Conservation (phyloP, 306 rosid species). For the Datisca glomerata region DNA sequence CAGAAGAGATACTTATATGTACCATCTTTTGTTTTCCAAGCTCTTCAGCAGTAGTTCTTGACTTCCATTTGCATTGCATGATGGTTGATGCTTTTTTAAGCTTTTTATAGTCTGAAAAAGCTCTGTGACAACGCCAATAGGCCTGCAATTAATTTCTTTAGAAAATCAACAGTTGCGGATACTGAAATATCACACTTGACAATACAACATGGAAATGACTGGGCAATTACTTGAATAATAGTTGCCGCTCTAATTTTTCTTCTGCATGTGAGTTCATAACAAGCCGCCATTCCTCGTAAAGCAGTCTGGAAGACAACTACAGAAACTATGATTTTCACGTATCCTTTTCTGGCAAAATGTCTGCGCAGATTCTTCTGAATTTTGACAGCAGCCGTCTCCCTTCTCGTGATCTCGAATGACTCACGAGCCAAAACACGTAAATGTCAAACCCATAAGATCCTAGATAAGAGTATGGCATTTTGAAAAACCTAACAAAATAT, state of each 20-base stretch:
- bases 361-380: constrained; percentile 50
- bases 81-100: constrained; percentile 25
- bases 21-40: constrained; percentile 24
- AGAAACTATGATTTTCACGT: constrained; percentile 21
- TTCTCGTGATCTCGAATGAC: constrained; percentile 29
- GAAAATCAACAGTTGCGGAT: background rate
- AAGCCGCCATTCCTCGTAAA: constrained; percentile 41
- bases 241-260: constrained; percentile 26
- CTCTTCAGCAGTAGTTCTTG: constrained; percentile 16
- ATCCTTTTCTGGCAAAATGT: constrained; percentile 41
- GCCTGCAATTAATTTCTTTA: constrained; percentile 24
- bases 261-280: constrained; percentile 31
- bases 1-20: constrained; percentile 9
- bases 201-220: constrained; percentile 3
- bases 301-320: constrained; percentile 48
- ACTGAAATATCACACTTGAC: constrained; percentile 1
- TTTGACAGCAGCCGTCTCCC: constrained; percentile 40
- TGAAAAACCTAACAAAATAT: too few relatives aligned
- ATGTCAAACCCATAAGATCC: constrained; percentile 16
- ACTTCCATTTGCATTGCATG: constrained; percentile 20
- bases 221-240: constrained; percentile 43
- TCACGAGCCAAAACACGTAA: constrained; percentile 65
- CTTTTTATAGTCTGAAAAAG: constrained; percentile 30
- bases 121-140: constrained; percentile 34
- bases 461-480: background rate